phyloP scores from a whole-genome alignment of 768 basidiomycete species.

The Melanogaster broomeanus region DNA sequence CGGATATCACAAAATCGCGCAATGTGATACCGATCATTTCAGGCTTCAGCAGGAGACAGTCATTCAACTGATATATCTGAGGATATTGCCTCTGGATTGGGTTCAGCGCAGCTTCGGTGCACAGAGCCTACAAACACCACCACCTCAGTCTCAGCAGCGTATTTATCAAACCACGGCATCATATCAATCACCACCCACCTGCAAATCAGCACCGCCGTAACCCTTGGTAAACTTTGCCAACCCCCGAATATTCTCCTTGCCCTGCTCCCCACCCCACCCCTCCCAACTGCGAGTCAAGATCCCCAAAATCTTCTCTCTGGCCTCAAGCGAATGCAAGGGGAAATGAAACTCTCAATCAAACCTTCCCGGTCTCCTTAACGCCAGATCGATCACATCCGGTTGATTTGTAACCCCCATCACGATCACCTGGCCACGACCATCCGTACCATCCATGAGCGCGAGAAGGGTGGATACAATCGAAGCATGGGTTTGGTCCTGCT shows the following conservation, averaged over 20 bases:
- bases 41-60: no score
- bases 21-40: no score
- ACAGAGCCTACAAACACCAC: conserved; percentile 65
- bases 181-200: conserved; percentile 44
- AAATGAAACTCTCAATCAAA: conserved; percentile 99
- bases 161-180: conserved; percentile 8
- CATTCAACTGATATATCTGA: conserved; percentile 92
- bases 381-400: conserved; percentile 97
- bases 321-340: conserved; percentile 83
- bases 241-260: conserved; percentile 48
- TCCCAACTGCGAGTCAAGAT: conserved; percentile 93
- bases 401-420: conserved; percentile 98
- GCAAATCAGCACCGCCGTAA: no score
- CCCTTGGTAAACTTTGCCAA: no score
- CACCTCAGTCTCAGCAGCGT: conserved; percentile 2
- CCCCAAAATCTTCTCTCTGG: conserved; percentile 81
- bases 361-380: conserved; percentile 87
- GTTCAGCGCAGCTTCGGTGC: conserved; percentile 95
- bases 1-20: no score
- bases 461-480: conserved; percentile 95
- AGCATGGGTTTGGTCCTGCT: conserved; percentile 98
- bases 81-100: conserved; percentile 96
- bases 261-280: conserved; percentile 66
- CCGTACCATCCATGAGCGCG: conserved; percentile 99
- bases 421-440: conserved; percentile 94